Evolutionary conservation across 306 rosid species (phyloP), one percentile per base, ranked within the genome.

Genomic region (Ceratonia siliqua): DNA sequence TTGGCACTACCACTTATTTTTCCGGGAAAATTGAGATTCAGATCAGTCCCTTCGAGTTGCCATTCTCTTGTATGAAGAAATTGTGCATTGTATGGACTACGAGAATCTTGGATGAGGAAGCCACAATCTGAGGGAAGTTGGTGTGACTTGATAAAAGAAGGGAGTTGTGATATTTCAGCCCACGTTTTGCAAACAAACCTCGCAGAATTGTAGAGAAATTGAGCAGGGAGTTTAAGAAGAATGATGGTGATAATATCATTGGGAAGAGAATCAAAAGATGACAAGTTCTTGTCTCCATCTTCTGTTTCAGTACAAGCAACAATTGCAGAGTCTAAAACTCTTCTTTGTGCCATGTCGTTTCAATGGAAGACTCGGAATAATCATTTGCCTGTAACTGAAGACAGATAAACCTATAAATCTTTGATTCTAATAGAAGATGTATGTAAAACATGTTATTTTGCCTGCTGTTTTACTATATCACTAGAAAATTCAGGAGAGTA

Each of bases 201-300:
- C 30, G 66, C 76, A 39, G 66, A 72, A 41, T 22, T 24, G 68
- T 42, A 33, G 6, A 72, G 39, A 42, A 42, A 57, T 15, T 41
- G 56, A 41, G 77, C 43, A 1, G 77, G 30, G 17, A 72, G 57
- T 12, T 33, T 41, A 8, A 27, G 67, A 39, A 71, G 76, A 55
- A 71, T 71, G 25, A 25, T 18, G 28, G 28, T 14, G 0, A 57
- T 52, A 0, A 57, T 11, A 30, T 72, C 77, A 28, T 38, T 72
- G 17, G 77, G 77, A 41, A 72, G 68, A 57, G 77, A 72, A 72
- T 57, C 77, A 57, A 72, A n/a, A 5, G 68, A 41, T 17, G 77
- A 17, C 57, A 6, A 22, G 54, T 25, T 12, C 20, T 58, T 15
- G 18, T 14, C 50, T 38, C 18, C 75, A 21, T 25, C 45, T 35